Conservation (phyloP, 2,329 filamentous ascomycete species). For the Fusarium sp. region DNA sequence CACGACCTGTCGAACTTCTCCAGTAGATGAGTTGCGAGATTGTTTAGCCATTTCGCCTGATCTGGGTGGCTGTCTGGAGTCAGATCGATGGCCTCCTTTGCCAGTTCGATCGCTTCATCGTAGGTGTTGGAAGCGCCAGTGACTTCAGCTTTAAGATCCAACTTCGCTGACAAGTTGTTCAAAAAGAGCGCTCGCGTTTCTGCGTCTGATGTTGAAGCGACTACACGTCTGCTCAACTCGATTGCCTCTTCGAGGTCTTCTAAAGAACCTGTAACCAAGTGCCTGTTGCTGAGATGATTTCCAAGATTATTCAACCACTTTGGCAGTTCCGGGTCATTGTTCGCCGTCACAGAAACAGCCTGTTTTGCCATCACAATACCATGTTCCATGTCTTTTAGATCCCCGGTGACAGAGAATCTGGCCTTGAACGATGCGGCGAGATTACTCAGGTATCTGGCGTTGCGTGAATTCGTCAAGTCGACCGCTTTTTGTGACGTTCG, state of each 20-base stretch:
- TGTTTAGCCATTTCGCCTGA: background rate
- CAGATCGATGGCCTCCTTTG: background rate
- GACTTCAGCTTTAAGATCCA: background rate
- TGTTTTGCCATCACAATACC: background rate
- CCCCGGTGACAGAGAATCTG: background rate
- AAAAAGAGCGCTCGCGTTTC: background rate
- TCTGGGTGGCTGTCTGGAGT: background rate
- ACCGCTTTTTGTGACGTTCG: background rate
- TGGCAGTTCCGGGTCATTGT: background rate
- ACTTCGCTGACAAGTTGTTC: background rate
- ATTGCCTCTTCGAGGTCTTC: background rate
- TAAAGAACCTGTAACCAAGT: background rate
- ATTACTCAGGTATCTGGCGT: background rate
- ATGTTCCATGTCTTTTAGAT: background rate
- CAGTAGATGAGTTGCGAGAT: background rate
- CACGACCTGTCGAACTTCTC: background rate
- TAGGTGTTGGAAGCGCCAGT: accelerated
- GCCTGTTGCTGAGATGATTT: background rate
- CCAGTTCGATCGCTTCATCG: background rate
- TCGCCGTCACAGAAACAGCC: background rate
- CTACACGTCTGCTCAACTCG: background rate
- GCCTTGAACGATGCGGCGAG: background rate
- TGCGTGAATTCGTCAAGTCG: background rate
- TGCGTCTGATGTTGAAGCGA: accelerated
- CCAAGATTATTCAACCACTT: background rate